phyloP scores from a whole-genome alignment of 805 yeast species.

The Ascoidea tarda region DNA sequence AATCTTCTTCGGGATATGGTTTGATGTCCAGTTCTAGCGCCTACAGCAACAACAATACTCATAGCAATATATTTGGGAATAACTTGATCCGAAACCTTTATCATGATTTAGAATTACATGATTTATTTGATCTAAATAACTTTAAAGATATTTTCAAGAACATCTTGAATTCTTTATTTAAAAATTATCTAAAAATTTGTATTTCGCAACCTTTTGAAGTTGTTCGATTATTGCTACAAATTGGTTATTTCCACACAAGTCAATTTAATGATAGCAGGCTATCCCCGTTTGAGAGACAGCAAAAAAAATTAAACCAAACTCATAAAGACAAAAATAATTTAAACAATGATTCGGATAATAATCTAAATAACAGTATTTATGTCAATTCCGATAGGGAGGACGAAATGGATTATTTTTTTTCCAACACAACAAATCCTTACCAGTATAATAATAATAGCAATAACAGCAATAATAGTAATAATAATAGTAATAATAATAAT shows the following conservation, averaged over 20 bases:
- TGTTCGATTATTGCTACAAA: constrained; percentile 63
- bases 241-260: constrained; percentile 38
- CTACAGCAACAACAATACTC: too few species aligned
- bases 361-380: too few species aligned
- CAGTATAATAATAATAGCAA: too few species aligned
- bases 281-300: too few species aligned
- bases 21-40: not conserved
- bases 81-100: too few species aligned
- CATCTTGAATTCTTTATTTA: constrained; percentile 44
- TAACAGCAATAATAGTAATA: too few species aligned
- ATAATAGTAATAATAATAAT: too few species aligned
- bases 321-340: not conserved
- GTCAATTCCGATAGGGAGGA: not conserved
- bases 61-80: not conserved
- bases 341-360: too few species aligned
- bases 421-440: too few species aligned
- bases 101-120: constrained; percentile 45
- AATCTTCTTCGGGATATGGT: not conserved
- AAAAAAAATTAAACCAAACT: constrained; percentile 9
- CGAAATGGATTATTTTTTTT: not conserved
- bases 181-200: constrained; percentile 55
- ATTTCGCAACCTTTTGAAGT: constrained; percentile 85
- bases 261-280: too few species aligned
- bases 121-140: constrained; percentile 46
- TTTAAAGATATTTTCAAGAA: constrained; percentile 42